phyloP scores from a whole-genome alignment of 148 eudicot genomes.

The Selenicereus undatus region DNA sequence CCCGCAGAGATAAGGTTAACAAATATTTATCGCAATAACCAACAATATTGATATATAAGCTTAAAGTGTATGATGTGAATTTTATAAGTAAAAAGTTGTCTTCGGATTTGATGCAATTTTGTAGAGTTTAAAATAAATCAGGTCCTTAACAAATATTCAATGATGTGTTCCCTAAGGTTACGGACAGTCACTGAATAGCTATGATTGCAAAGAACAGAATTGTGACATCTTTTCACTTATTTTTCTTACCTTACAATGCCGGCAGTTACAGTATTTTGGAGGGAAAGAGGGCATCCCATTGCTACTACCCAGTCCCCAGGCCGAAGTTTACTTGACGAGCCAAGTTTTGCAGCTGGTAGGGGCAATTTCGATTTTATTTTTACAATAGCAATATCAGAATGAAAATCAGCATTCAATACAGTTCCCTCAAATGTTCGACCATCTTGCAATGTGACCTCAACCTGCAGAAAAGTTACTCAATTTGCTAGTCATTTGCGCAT shows the following conservation, averaged over 20 bases:
- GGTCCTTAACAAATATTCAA: neutral
- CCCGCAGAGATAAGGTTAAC: neutral
- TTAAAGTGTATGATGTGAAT: neutral
- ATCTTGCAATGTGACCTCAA: slow-evolving; percentile 97
- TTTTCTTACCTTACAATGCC: slow-evolving; percentile 77
- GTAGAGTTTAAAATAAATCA: neutral
- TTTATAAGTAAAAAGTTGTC: neutral
- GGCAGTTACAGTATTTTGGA: slow-evolving; percentile 93
- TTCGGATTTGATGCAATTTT: neutral
- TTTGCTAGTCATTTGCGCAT: neutral
- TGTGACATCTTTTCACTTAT: neutral
- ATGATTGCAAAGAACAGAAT: neutral
- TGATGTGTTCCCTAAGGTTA: neutral
- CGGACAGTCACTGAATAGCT: neutral
- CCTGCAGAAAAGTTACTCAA: slow-evolving; percentile 34
- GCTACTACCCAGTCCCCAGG: slow-evolving; percentile 99
- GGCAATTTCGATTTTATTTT: slow-evolving; percentile 81
- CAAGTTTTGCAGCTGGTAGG: slow-evolving; percentile 83
- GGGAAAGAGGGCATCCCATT: slow-evolving; percentile 89
- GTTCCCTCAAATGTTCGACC: slow-evolving; percentile 88
- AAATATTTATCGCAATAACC: slow-evolving; percentile 8
- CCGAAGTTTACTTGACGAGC: slow-evolving; percentile 77
- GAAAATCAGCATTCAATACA: slow-evolving; percentile 84
- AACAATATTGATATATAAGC: neutral
- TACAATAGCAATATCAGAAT: slow-evolving; percentile 88